Evolutionary conservation across 2,329 filamentous ascomycete genomes (phyloP).

Genomic region (Penicillium aurantiogriseum): DNA sequence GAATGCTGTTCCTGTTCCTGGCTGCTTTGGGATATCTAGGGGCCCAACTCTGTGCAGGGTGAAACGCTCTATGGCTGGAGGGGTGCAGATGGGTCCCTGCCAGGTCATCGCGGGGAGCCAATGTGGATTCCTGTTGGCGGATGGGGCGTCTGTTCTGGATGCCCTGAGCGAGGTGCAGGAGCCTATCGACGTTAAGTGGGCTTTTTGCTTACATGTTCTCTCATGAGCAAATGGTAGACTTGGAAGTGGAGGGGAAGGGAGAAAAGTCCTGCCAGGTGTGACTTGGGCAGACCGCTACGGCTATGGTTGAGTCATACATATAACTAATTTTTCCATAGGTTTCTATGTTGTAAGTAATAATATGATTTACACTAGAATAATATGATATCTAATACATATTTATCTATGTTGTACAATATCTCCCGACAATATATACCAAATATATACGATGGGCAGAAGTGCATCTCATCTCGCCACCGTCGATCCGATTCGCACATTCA

Average conservation of each 20-base stretch:
- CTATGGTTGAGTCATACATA: background rate
- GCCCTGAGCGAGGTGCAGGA: constrained; percentile 7
- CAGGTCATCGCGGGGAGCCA: constrained; percentile 26
- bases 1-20: constrained; percentile 7
- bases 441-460: constrained; percentile 2
- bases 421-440: background rate
- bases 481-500: background rate
- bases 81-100: constrained; percentile 13
- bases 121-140: constrained; percentile 11
- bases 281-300: constrained; percentile 18
- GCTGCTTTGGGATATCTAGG: constrained; percentile 10
- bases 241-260: background rate
- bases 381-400: background rate
- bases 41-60: constrained; percentile 6
- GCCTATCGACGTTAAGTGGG: constrained; percentile 3
- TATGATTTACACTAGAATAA: background rate
- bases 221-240: constrained; percentile 13
- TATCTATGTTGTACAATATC: too few species aligned
- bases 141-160: constrained; percentile 8
- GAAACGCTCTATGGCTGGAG: constrained; percentile 11
- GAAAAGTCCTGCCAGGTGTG: background rate
- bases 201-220: constrained; percentile 4
- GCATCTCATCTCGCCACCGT: constrained; percentile 1
- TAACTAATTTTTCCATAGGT: too few species aligned
- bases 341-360: too few species aligned